Evolutionary conservation across 106 monocot genomes (phyloP).

Genomic region (Dioscorea zingiberensis): DNA sequence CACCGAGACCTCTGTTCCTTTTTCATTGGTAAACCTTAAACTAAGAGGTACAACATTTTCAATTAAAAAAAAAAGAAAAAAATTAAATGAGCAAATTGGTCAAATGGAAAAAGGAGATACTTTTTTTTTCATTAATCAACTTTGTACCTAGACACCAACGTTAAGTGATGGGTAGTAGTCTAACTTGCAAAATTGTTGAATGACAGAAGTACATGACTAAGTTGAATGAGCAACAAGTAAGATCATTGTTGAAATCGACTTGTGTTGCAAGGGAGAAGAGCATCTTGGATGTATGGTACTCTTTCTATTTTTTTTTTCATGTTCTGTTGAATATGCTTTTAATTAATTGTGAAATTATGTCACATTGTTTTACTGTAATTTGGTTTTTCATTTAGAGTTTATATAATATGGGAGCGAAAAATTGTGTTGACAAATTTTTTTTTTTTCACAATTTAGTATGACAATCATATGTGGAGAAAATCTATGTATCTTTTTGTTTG

Average conservation of each 20-base stretch:
- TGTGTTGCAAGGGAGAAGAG: slow-evolving; percentile 21
- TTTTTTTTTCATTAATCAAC: too few relatives aligned
- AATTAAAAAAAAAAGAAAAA: not conserved
- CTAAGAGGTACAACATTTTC: not conserved
- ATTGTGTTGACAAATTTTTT: too few relatives aligned
- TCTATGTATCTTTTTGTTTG: too few relatives aligned
- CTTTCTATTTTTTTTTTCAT: not conserved
- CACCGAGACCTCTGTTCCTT: slow-evolving; percentile 16
- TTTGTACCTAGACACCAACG: not conserved
- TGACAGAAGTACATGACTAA: slow-evolving; percentile 29
- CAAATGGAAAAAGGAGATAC: slow-evolving; percentile 13
- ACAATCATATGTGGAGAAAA: too few relatives aligned
- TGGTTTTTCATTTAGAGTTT: not conserved
- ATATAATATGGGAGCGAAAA: too few relatives aligned
- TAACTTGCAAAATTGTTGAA: slow-evolving; percentile 27
- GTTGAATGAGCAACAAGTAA: slow-evolving; percentile 32
- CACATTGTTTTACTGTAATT: not conserved
- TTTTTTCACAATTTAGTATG: too few relatives aligned
- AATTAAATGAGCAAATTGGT: not conserved
- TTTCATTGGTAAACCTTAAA: slow-evolving; percentile 16
- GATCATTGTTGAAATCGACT: slow-evolving; percentile 20
- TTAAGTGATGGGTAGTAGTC: too few relatives aligned
- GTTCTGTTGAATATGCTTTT: not conserved
- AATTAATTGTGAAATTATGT: too few relatives aligned
- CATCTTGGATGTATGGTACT: slow-evolving; percentile 13